phyloP scores from a whole-genome alignment of 2,329 filamentous ascomycete genomes.

The Dothistroma pini region DNA sequence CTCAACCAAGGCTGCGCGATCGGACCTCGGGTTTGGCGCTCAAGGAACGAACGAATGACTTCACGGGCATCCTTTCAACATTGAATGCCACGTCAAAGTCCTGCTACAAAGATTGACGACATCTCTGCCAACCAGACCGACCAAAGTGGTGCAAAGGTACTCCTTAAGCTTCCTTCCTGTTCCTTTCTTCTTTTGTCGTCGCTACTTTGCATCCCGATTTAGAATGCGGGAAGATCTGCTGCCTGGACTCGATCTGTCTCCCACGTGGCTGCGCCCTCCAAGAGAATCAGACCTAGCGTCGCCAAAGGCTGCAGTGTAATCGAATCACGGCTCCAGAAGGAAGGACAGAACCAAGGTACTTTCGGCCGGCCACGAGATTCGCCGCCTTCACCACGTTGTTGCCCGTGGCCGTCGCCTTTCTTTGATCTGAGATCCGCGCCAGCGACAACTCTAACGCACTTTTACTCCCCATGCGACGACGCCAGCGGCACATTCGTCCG shows the following conservation, averaged over 20 bases:
- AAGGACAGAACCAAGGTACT: not conserved
- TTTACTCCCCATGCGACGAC: not conserved
- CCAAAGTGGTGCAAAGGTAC: not conserved
- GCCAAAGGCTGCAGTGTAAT: not conserved
- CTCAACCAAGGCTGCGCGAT: not conserved
- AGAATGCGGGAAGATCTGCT: not conserved
- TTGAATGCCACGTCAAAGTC: not conserved
- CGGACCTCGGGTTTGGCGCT: not conserved
- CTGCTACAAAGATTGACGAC: not conserved
- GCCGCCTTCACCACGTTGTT: not conserved
- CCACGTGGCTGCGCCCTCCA: not conserved
- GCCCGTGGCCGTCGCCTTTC: not conserved
- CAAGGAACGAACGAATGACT: not conserved
- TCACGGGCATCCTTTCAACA: not conserved
- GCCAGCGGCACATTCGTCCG: not conserved
- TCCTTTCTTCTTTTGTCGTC: not conserved
- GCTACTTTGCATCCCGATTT: not conserved
- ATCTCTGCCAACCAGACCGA: not conserved
- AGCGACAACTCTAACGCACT: not conserved
- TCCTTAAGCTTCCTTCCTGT: not conserved
- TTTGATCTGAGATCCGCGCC: not conserved
- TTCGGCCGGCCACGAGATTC: not conserved
- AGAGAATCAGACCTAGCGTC: not conserved
- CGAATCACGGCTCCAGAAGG: not conserved
- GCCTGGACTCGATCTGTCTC: not conserved